phyloP scores from a whole-genome alignment of 345 rosid genomes.

The Diplotaxis tenuifolia region DNA sequence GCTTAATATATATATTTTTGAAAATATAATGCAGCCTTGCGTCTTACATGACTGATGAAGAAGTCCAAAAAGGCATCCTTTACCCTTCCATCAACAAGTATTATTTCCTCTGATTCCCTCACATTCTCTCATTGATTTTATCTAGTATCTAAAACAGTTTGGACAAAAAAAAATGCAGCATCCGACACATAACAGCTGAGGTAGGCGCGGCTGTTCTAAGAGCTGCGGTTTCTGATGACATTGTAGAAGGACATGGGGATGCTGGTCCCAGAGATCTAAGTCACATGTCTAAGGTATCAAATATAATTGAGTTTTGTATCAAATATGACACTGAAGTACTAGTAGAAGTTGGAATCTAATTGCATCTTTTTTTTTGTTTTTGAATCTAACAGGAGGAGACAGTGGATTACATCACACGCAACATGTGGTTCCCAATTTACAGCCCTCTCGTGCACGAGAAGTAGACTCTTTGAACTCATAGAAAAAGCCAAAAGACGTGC shows the following conservation, averaged over 20 bases:
- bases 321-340: slow-evolving; percentile 1
- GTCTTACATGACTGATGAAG: slow-evolving; percentile 89
- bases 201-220: slow-evolving; percentile 91
- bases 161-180: slow-evolving; percentile 52
- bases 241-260: slow-evolving; percentile 84
- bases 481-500: not conserved
- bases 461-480: slow-evolving; percentile 27
- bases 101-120: slow-evolving; percentile 25
- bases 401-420: slow-evolving; percentile 54
- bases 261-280: slow-evolving; percentile 67
- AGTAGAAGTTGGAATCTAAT: not conserved
- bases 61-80: slow-evolving; percentile 67
- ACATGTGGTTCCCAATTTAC: slow-evolving; percentile 94
- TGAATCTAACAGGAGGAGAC: slow-evolving; percentile 69
- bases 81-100: slow-evolving; percentile 87
- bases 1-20: not conserved
- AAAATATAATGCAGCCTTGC: slow-evolving; percentile 71
- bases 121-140: not conserved
- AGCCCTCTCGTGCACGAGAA: slow-evolving; percentile 95
- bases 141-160: not conserved
- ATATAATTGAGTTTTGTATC: not conserved
- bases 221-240: slow-evolving; percentile 76
- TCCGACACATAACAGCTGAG: slow-evolving; percentile 86
- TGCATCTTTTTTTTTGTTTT: not conserved
- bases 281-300: slow-evolving; percentile 80